These are phyloP conservation scores for Populus hybrid DNA, from an alignment of 441 rosid genomes.

Conservation along the genomic window DNA sequence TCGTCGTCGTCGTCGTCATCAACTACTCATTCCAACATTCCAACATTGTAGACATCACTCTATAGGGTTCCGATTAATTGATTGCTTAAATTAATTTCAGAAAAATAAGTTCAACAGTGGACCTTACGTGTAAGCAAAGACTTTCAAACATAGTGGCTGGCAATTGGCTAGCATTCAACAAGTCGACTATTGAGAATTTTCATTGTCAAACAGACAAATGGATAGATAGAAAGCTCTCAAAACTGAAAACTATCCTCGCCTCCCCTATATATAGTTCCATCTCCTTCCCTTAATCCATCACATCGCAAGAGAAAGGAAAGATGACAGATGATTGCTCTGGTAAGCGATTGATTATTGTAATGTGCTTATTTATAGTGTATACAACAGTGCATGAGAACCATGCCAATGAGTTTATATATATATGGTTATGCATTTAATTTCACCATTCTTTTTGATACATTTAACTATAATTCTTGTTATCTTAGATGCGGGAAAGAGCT, in stretches of 20 bases:
- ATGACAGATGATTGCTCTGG: background rate
- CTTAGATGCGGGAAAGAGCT: conserved; percentile 16
- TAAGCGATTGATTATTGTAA: background rate
- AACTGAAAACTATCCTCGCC: background rate
- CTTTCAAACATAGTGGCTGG: background rate
- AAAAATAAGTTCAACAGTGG: background rate
- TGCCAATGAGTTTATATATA: background rate
- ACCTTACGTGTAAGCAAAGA: background rate
- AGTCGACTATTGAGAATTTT: background rate
- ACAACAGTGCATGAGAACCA: background rate
- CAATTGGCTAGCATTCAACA: background rate
- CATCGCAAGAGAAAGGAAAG: background rate
- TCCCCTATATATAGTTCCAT: background rate
- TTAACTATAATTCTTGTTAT: no score
- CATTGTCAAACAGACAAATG: background rate
- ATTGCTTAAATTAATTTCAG: background rate
- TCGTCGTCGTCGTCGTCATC: no score
- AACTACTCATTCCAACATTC: background rate
- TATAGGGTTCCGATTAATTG: no score
- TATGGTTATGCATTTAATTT: no score
- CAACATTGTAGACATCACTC: background rate
- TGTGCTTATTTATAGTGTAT: no score
- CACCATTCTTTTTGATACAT: background rate
- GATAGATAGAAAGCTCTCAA: background rate
- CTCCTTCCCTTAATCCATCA: background rate